Evolutionary conservation across 2,329 filamentous ascomycete genomes (phyloP).

Genomic region (Epichloe hybrida): DNA sequence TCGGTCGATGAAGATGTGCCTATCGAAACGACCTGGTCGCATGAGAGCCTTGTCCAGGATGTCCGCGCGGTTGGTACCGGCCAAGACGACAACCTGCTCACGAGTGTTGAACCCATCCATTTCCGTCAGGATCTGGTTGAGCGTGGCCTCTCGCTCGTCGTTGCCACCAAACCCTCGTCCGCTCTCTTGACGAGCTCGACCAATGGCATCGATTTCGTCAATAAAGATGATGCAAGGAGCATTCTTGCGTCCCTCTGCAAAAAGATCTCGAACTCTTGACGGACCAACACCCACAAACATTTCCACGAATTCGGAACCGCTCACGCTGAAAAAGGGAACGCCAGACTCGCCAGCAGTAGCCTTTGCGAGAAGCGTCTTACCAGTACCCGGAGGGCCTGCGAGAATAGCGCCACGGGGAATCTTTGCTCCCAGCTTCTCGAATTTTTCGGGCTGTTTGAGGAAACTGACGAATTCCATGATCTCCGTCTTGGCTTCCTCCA

Average conservation of each 20-base stretch:
- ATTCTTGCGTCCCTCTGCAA: conserved; percentile 87
- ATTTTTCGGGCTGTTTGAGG: conserved; percentile 82
- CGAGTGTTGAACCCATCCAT: conserved; percentile 99
- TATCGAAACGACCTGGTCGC: conserved; percentile 91
- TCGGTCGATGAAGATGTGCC: conserved; percentile 87
- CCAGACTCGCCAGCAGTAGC: conserved; percentile 93
- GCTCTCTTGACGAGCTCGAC: conserved; percentile 72
- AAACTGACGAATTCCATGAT: conserved; percentile 99
- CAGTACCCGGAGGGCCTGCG: conserved; percentile 93
- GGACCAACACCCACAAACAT: conserved; percentile 99
- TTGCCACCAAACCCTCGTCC: conserved; percentile 67
- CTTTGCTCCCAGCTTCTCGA: conserved; percentile 90
- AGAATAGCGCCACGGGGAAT: conserved; percentile 94
- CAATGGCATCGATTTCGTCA: conserved; percentile 97
- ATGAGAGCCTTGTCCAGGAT: conserved; percentile 91
- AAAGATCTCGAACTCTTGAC: conserved; percentile 86
- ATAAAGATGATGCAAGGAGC: conserved; percentile 99
- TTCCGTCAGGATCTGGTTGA: conserved; percentile 96
- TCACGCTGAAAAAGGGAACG: conserved; percentile 96
- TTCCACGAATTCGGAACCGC: conserved; percentile 96
- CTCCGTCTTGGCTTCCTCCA: conserved; percentile 95
- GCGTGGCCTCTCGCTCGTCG: conserved; percentile 89
- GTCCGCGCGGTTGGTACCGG: conserved; percentile 91
- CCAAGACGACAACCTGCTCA: conserved; percentile 91
- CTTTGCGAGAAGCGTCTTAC: conserved; percentile 95